A percentile compares a stretch with the other conserved stretches of the same genome.
phyloP scores from a whole-genome alignment of 2,329 filamentous ascomycete species.

The Fusarium robinianum region DNA sequence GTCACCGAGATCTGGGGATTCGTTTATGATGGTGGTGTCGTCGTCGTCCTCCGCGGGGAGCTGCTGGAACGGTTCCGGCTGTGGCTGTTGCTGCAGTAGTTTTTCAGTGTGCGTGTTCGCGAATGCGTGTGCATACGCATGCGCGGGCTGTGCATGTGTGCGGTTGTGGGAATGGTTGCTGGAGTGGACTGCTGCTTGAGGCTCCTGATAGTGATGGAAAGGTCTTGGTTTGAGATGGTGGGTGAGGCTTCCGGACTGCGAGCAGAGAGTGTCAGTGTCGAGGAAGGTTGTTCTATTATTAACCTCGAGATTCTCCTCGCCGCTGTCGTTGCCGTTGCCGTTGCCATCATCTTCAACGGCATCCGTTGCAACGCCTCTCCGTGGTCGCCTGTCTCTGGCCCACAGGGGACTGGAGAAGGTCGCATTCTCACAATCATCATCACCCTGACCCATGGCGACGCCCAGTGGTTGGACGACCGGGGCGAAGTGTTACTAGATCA shows the following conservation, averaged over 20 bases:
- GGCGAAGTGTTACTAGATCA: constrained; percentile 16
- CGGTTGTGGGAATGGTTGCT: constrained; percentile 16
- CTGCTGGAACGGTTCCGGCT: constrained; percentile 16
- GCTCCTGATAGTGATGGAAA: constrained; percentile 25
- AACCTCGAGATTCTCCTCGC: constrained; percentile 21
- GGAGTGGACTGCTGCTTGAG: constrained; percentile 11
- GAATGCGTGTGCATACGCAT: constrained; percentile 27
- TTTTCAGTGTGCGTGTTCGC: constrained; percentile 25
- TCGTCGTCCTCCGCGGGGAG: constrained; percentile 21
- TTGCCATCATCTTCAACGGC: constrained; percentile 21
- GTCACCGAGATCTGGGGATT: constrained; percentile 23
- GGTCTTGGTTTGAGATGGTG: constrained; percentile 26
- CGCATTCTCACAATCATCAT: constrained; percentile 30
- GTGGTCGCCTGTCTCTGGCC: constrained; percentile 25
- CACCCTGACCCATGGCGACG: constrained; percentile 35
- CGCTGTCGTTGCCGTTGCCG: constrained; percentile 19
- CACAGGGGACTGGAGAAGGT: constrained; percentile 28
- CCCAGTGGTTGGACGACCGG: constrained; percentile 22
- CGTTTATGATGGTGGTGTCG: constrained; percentile 10
- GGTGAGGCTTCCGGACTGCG: constrained; percentile 27
- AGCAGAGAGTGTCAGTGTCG: constrained; percentile 36
- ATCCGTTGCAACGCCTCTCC: constrained; percentile 19
- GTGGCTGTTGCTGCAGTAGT: constrained; percentile 20
- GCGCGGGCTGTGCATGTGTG: constrained; percentile 22
- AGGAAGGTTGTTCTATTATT: constrained; percentile 37